phyloP scores from a whole-genome alignment of 2,329 filamentous ascomycete species.

The Cadophora sp. region DNA sequence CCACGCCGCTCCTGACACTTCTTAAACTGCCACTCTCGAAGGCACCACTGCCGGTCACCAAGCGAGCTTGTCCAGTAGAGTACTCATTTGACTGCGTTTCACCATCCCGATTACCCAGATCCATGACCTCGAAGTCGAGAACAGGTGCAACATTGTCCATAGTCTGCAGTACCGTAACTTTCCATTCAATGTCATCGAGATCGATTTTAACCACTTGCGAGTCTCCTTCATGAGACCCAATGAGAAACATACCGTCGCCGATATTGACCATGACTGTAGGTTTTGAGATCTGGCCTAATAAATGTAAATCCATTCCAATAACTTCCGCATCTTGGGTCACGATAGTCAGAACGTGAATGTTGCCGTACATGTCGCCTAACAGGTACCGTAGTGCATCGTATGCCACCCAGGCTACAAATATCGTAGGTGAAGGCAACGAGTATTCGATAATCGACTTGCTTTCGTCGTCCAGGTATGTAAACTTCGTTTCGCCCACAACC shows the following conservation, averaged over 20 bases:
- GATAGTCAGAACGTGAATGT: conserved; percentile 84
- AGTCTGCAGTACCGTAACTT: conserved; percentile 72
- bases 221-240: conserved; percentile 92
- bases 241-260: conserved; percentile 74
- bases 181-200: conserved; percentile 55
- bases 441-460: conserved; percentile 71
- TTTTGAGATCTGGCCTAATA: conserved; percentile 71
- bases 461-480: conserved; percentile 85
- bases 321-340: conserved; percentile 71
- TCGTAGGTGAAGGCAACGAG: conserved; percentile 73
- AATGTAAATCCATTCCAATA: conserved; percentile 72
- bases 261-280: conserved; percentile 83
- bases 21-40: conserved; percentile 87
- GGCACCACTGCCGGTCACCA: conserved; percentile 91
- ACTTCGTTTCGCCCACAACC: conserved; percentile 78
- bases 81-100: conserved; percentile 87
- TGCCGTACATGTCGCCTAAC: conserved; percentile 91
- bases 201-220: conserved; percentile 78
- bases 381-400: conserved; percentile 84
- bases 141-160: conserved; percentile 89
- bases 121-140: conserved; percentile 94
- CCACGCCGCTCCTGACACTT: conserved; percentile 92
- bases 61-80: conserved; percentile 90
- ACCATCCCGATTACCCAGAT: conserved; percentile 85
- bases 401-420: conserved; percentile 91